Conservation (phyloP, 495 filamentous ascomycete species). For the Darksidea phi region DNA sequence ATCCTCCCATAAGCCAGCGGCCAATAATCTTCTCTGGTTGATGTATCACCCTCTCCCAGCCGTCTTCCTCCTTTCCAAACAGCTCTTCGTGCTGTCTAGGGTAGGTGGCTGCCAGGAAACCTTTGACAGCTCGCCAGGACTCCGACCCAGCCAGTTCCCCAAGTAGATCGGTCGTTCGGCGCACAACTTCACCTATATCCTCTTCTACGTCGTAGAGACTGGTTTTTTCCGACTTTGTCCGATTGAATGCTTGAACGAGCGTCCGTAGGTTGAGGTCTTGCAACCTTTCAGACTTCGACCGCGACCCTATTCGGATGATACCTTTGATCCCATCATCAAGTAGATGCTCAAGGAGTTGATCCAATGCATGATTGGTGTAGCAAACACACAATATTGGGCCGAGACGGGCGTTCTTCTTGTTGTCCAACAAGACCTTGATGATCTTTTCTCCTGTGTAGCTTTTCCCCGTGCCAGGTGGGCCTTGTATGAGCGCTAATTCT, state of each 20-base stretch:
- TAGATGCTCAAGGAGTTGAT: conserved; percentile 69
- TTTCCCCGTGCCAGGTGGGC: conserved; percentile 82
- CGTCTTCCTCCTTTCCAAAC: no score
- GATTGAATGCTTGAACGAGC: conserved; percentile 2
- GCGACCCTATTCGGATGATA: conserved; percentile 68
- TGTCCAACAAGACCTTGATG: conserved; percentile 60
- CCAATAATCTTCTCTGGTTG: no score
- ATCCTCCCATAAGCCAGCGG: no score
- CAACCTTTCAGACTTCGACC: conserved; percentile 60
- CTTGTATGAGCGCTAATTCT: conserved; percentile 67
- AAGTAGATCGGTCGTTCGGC: no score
- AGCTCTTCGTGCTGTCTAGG: no score
- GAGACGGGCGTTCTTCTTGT: conserved; percentile 50
- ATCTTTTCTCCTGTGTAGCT: conserved; percentile 59
- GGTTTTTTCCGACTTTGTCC: conserved; percentile 32
- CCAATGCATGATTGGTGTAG: conserved; percentile 64
- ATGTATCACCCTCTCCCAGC: no score
- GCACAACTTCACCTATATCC: conserved; percentile 41
- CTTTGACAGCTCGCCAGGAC: conserved; percentile 31
- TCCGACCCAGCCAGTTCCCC: conserved; percentile 19
- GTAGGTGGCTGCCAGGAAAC: no score
- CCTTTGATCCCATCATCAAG: conserved; percentile 54
- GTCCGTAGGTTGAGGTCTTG: conserved; percentile 29
- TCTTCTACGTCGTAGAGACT: background rate
- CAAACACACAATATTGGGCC: conserved; percentile 24